Evolutionary conservation across 495 filamentous ascomycete genomes (phyloP), one percentile per base, ranked within the genome.

Genomic region (Neurospora hispaniola): DNA sequence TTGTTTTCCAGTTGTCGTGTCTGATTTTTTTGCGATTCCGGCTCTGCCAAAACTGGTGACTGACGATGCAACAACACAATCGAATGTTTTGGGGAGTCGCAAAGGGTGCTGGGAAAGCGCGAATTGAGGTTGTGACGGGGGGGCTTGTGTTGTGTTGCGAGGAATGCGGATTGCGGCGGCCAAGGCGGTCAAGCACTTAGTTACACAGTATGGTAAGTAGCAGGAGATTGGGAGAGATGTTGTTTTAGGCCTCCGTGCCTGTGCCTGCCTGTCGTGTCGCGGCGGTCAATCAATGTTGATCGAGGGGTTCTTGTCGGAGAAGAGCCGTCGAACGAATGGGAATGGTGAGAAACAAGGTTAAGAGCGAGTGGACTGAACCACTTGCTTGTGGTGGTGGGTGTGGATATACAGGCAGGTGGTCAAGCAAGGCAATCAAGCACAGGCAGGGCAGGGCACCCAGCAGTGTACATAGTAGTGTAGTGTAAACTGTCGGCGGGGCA

Each of bases 401-500:
- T 62, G 27, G 54, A 35, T 62, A 39, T 39, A n/a, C 39, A 40
- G 39, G 35, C 35, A 38, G 35, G 35, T 38, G 35, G 54, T 35
- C 54, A 62, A 59, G 48, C 48, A 59, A 62, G 54, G 54, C 54
- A 62, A 62, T 62, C 54, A 62, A 62, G 54, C 23, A 18, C 10
- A 2, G 42, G 54, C 27, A 35, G 27, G 27, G 54, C 27, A 62
- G 54, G 54, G 35, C 5, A 7, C 38, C 7, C 27, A 18, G 27
- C n/a, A n/a, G n/a, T n/a, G n/a, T n/a, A n/a, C n/a, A n/a, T n/a
- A n/a, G n/a, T n/a, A n/a, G n/a, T n/a, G n/a, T n/a, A n/a, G n/a
- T 75, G 79, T 81, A 80, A 80, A 81, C 79, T 72, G 79, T 81
- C 74, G 78, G 44, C 79, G 16, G 74, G 78, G 78, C 79, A 81